Evolutionary conservation across 2,329 filamentous ascomycete species (phyloP).

Genomic region (Fusarium virguliforme): DNA sequence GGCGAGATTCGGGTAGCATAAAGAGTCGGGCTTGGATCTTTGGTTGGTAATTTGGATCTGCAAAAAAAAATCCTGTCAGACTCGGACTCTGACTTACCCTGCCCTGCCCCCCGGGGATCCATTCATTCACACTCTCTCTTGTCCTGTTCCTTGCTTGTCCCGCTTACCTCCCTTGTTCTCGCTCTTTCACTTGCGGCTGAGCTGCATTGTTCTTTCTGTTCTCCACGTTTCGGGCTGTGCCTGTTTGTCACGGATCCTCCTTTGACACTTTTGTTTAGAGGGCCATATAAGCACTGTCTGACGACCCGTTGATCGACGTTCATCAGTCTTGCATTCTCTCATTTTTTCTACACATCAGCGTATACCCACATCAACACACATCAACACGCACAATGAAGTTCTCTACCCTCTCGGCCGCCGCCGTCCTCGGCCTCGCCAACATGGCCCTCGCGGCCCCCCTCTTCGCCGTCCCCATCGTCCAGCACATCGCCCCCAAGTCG

Average conservation of each 20-base stretch:
- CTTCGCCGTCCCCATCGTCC: conserved; percentile 60
- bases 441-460: conserved; percentile 41
- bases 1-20: conserved; percentile 2
- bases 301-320: conserved; percentile 11
- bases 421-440: conserved; percentile 39
- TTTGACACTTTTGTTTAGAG: neutral
- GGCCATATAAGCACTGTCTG: conserved; percentile 1
- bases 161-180: conserved; percentile 5
- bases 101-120: neutral
- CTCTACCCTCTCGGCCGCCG: conserved; percentile 35
- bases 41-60: neutral
- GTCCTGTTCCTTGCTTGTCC: conserved; percentile 3
- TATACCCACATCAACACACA: neutral
- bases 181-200: conserved; percentile 2
- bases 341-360: neutral
- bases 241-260: conserved; percentile 2
- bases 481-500: conserved; percentile 71
- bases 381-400: conserved; percentile 49
- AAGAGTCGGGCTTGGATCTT: conserved; percentile 6
- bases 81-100: neutral
- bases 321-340: neutral
- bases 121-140: neutral
- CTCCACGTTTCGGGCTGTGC: conserved; percentile 3
- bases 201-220: neutral
- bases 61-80: neutral